Conservation (phyloP, 1,284 basidiomycete species). For the Gastroboletus turbinatus region DNA sequence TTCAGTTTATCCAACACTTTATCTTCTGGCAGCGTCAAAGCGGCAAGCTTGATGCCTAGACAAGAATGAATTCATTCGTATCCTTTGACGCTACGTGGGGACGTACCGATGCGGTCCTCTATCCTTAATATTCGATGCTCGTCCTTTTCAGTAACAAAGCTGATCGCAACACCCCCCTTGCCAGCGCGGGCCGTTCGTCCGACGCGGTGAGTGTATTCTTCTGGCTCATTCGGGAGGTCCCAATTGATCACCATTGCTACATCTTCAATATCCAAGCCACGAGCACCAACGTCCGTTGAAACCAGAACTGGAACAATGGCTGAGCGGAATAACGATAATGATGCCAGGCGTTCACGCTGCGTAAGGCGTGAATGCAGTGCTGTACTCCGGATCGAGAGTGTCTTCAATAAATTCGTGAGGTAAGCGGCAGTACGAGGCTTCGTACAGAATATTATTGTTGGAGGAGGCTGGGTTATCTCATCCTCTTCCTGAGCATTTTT, state of each 20-base stretch:
- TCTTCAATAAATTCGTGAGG: slow-evolving; percentile 78
- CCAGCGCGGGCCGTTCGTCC: slow-evolving; percentile 95
- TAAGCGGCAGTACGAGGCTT: slow-evolving; percentile 89
- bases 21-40: slow-evolving; percentile 77
- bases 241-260: slow-evolving; percentile 96
- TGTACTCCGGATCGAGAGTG: slow-evolving; percentile 81
- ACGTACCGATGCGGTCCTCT: slow-evolving; percentile 84
- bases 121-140: slow-evolving; percentile 83
- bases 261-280: slow-evolving; percentile 93
- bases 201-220: slow-evolving; percentile 82
- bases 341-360: slow-evolving; percentile 84
- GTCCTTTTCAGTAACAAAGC: slow-evolving; percentile 93
- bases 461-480: slow-evolving; percentile 67
- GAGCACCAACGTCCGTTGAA: slow-evolving; percentile 92
- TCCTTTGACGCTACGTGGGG: not conserved
- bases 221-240: slow-evolving; percentile 83
- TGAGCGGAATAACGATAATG: slow-evolving; percentile 86
- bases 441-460: slow-evolving; percentile 95
- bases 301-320: slow-evolving; percentile 89
- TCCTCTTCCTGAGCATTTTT: slow-evolving; percentile 47
- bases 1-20: slow-evolving; percentile 87
- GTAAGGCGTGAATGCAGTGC: slow-evolving; percentile 92
- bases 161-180: slow-evolving; percentile 85
- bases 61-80: not conserved
- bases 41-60: slow-evolving; percentile 70